Evolutionary conservation across 2,329 filamentous ascomycete species (phyloP), one percentile per base, ranked within the genome.

Genomic region (Ilyonectria sp.): DNA sequence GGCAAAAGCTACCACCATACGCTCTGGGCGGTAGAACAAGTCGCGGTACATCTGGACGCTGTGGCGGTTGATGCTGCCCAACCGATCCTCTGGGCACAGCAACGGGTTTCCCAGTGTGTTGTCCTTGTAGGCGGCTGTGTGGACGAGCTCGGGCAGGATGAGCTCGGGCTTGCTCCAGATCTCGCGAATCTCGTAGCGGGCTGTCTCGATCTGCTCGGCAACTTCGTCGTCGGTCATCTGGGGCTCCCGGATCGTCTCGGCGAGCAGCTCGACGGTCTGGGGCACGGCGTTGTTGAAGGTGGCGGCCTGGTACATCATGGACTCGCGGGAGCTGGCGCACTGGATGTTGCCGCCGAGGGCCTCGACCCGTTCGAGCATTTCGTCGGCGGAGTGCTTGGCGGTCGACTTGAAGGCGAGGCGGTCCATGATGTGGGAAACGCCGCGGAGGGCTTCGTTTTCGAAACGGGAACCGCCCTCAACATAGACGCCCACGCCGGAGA

Each of bases 121-220:
- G 79, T 96, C 93, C 84, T 94, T 96, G 83, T 94, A 99, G 2
- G 95, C 96, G 10, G 96, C 94, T 85, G 95, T 96, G 81, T 99
- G 96, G 43, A 98, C 92, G 74, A 99, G 84, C 83, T 99, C 96
- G 0, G 96, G 96, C 68, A 99, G 85, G 74, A 99, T 98, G 63
- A 99, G 88, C 77, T 98, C 95, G 0, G 96, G 95, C 86, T 97
- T 98, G 75, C 92, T 92, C 96, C 96, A 99, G 63, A 99, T 98
- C 85, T 98, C 96, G 26, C 91, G 90, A 79, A 99, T 96, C 83
- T 99, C 96, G 79, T 98, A 99, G 59, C 95, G 90, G 9, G 95
- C 96, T 7, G 95, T 98, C 78, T 93, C 90, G 23, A 99, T 85
- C 83, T 99, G 96, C 79, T 94, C 90, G 21, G 87, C 83, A 1